Conservation (phyloP, 345 rosid genomes). For the Tarenaya hassleriana region DNA sequence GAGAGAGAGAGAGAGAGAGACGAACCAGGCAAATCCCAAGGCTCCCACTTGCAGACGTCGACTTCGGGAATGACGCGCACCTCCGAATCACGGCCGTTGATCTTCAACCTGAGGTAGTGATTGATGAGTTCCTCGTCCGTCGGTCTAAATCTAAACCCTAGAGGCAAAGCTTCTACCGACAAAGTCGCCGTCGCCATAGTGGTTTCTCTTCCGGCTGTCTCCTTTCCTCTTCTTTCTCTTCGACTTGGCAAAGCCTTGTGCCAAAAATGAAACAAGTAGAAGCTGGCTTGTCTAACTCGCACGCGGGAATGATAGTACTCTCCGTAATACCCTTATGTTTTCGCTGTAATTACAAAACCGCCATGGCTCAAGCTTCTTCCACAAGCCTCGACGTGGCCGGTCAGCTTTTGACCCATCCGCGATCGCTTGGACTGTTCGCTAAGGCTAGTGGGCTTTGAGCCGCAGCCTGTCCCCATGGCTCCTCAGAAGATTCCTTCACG, state of each 20-base stretch:
- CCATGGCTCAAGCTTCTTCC: slow-evolving; percentile 18
- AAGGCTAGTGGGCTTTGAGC: no score
- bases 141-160: slow-evolving; percentile 86
- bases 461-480: no score
- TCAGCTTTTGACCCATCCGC: slow-evolving; percentile 10
- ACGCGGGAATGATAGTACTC: not conserved
- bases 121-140: slow-evolving; percentile 87
- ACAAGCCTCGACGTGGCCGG: slow-evolving; percentile 1
- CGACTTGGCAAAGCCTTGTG: no score
- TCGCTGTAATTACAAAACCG: not conserved
- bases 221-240: not conserved
- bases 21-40: slow-evolving; percentile 88
- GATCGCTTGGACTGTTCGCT: no score
- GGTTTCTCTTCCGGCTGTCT: slow-evolving; percentile 2
- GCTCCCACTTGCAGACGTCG: slow-evolving; percentile 94
- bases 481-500: no score
- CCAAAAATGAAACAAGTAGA: slow-evolving; percentile 3
- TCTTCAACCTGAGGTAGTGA: slow-evolving; percentile 76
- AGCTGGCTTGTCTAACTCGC: slow-evolving; percentile 15
- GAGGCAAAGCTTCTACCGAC: slow-evolving; percentile 53
- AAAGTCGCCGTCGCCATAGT: slow-evolving; percentile 25
- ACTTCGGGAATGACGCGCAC: slow-evolving; percentile 73
- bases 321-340: not conserved
- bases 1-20: not conserved
- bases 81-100: slow-evolving; percentile 78